Percentiles rank a stretch among this genome's conserved stretches.
These are phyloP conservation scores for Chamaecyparis obtusa DNA, from an alignment of 75 land plant species.

Conservation along the genomic window DNA sequence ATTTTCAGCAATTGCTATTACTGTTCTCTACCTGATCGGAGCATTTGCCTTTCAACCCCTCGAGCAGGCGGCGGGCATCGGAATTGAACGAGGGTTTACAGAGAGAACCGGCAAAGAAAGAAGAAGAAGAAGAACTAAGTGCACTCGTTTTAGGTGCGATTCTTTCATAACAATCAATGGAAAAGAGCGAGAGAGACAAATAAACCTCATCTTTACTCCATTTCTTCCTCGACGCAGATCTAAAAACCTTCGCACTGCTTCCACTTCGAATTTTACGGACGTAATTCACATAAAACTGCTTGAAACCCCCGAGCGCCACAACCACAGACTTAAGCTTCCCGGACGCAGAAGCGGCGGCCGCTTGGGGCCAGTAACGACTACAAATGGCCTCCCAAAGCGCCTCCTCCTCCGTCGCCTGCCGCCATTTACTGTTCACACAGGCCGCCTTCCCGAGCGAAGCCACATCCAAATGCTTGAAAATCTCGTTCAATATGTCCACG, in stretches of 20 bases:
- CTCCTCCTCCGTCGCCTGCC: slow-evolving; percentile 19
- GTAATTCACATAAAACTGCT: slow-evolving; percentile 19
- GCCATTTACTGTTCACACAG: slow-evolving; percentile 17
- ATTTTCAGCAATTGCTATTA: too few species aligned
- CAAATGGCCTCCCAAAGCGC: slow-evolving; percentile 22
- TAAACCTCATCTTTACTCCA: slow-evolving; percentile 25
- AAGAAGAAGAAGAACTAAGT: not conserved
- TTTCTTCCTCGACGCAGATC: not conserved
- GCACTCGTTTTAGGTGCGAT: not conserved
- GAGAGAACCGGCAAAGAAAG: not conserved
- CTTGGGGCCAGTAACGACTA: slow-evolving; percentile 7
- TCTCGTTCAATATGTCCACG: slow-evolving; percentile 20
- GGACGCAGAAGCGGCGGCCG: not conserved
- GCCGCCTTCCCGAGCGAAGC: slow-evolving; percentile 19
- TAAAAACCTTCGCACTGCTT: not conserved
- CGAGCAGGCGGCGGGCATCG: slow-evolving; percentile 1
- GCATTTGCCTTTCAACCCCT: not conserved
- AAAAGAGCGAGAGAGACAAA: slow-evolving; percentile 23
- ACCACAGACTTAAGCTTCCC: slow-evolving; percentile 20
- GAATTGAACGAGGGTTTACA: not conserved
- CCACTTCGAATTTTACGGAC: not conserved
- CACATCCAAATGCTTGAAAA: slow-evolving; percentile 26
- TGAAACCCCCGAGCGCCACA: slow-evolving; percentile 21
- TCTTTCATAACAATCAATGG: slow-evolving; percentile 25
- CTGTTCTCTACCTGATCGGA: not conserved